These are phyloP conservation scores for Oryza meyeriana DNA, from an alignment of 176 grass and related monocot genomes.

Conservation along the genomic window DNA sequence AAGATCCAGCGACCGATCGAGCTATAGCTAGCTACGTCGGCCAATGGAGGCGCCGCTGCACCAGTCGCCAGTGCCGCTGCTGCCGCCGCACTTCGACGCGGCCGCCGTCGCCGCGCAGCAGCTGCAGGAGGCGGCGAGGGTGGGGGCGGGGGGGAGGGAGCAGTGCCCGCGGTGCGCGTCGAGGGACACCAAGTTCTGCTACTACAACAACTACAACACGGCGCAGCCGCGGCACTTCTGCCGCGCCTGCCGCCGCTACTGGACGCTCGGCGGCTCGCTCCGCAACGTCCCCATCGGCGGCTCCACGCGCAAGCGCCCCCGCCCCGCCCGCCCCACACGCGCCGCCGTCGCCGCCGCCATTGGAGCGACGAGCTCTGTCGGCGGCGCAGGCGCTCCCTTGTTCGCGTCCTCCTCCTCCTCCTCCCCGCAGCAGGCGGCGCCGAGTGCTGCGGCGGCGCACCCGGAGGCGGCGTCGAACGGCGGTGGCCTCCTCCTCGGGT, in stretches of 20 bases:
- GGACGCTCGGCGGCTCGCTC: slow-evolving; percentile 81
- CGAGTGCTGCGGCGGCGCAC: too few species aligned
- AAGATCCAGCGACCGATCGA: background rate
- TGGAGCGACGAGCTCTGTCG: too few species aligned
- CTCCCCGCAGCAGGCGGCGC: too few species aligned
- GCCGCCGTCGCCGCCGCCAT: too few species aligned
- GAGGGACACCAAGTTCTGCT: slow-evolving; percentile 89
- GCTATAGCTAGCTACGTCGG: too few species aligned
- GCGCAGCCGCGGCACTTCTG: slow-evolving; percentile 88
- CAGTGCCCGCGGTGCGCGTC: slow-evolving; percentile 73
- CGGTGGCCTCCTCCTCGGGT: too few species aligned
- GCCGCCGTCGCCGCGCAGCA: background rate
- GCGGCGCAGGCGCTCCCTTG: too few species aligned
- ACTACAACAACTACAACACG: slow-evolving; percentile 94
- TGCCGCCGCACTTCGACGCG: too few species aligned
- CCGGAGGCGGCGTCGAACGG: too few species aligned
- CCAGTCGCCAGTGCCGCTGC: background rate
- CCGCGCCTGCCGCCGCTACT: slow-evolving; percentile 88
- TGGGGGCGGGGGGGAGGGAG: slow-evolving; percentile 10
- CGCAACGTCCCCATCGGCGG: slow-evolving; percentile 61
- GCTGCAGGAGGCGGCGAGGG: background rate
- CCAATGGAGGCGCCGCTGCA: background rate
- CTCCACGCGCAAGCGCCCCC: background rate
- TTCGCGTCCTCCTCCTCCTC: too few species aligned
- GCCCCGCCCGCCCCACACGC: too few species aligned